Evolutionary conservation across 139 green algal genomes (phyloP), one percentile per base, ranked within the genome.

Genomic region (Tetradesmus lagerheimii): DNA sequence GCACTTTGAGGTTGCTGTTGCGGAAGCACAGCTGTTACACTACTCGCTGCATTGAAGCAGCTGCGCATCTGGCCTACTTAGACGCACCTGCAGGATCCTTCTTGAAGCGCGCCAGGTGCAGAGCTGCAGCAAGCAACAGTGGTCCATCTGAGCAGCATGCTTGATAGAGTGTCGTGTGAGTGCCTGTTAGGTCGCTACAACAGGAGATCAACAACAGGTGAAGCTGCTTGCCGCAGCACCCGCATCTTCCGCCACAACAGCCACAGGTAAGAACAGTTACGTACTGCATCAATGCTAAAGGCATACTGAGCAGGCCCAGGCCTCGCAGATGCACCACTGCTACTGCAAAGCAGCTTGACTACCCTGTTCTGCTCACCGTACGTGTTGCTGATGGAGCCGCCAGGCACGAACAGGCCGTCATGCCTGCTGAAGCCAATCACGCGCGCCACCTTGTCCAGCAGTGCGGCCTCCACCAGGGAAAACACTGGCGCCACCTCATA

Each of bases 401-500:
- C 78, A 35, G 78, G 78, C 27, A 84, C 78, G 6, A 84, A 31
- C 39, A 84, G 78, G 20, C 78, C 78, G 39, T 84, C 78, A 18
- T 50, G 78, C 78, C 41, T 18, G 6, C 27, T 43, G 78, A 39
- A 84, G 78, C 78, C 78, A 25, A 84, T 50, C 20, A 84, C 27
- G 43, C 37, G 43, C 1, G 78, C 78, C 23, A 84, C 20, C 23
- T 84, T 84, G 78, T 43, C 38, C 2, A 84, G 27, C 38, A 84
- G 37, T 39, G 50, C 78, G 6, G 27, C 78, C 78, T 84, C 78
- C 4, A 84, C 37, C 23, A 84, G 20, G 38, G 39, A 64, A 43
- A 64, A 84, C 41, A 84, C 78, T 14, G 78, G 78, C 5, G 78
- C 78, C 4, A 84, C 78, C 78, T 84, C 78, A 34, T 39, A 84